phyloP scores from a whole-genome alignment of 176 grass and related monocot species.

The Cenchrus fungigraminus region DNA sequence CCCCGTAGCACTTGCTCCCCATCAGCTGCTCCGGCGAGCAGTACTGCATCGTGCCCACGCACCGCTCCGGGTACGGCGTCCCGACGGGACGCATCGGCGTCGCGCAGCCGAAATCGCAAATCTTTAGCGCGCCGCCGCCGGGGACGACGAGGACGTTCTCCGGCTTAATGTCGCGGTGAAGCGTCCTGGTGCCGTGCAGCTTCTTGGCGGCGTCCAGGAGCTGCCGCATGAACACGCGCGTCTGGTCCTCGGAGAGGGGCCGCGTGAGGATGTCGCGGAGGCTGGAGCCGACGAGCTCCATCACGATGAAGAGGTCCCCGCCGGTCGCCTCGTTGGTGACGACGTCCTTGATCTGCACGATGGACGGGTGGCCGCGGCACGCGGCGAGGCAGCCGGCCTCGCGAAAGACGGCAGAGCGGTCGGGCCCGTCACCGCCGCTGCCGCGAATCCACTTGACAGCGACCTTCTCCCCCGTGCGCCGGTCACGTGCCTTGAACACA shows the following conservation, averaged over 20 bases:
- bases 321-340: background rate
- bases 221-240: background rate
- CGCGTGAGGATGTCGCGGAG: background rate
- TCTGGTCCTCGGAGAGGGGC: background rate
- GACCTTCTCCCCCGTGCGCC: background rate
- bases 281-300: background rate
- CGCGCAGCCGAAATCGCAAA: conserved; percentile 7
- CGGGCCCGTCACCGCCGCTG: too few species aligned
- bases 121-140: conserved; percentile 16
- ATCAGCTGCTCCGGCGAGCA: background rate
- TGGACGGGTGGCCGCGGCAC: background rate
- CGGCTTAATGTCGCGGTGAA: conserved; percentile 67
- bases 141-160: conserved; percentile 51
- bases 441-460: background rate
- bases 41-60: conserved; percentile 5
- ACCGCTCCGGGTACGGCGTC: background rate
- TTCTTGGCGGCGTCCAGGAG: background rate
- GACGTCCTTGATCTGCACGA: background rate
- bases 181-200: background rate
- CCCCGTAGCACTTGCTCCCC: background rate
- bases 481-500: background rate
- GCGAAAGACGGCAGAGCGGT: background rate
- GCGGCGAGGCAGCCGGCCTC: background rate
- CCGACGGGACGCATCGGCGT: background rate
- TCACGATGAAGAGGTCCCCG: background rate